A percentile compares a stretch with the other conserved stretches of the same genome.
These are phyloP conservation scores for Phyllostachys edulis DNA, from an alignment of 176 grass and related monocot species.

Conservation along the genomic window DNA sequence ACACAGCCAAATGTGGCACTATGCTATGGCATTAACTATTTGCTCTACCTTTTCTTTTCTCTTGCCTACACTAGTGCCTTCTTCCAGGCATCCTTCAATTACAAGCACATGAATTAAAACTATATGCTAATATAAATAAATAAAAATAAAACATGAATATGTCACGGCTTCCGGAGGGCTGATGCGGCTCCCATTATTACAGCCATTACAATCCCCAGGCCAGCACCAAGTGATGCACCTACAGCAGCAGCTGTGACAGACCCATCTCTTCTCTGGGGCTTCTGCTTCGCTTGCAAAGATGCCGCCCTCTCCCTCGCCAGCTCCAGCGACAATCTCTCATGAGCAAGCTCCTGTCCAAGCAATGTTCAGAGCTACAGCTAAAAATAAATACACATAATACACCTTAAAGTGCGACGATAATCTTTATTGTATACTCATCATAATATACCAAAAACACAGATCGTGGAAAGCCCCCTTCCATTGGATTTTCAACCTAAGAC, in stretches of 20 bases:
- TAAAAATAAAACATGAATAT: not conserved
- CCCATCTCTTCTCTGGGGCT: conserved; percentile 54
- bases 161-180: conserved; percentile 77
- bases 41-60: not conserved
- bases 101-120: not conserved
- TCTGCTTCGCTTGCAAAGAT: conserved; percentile 44
- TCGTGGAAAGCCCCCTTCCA: not conserved
- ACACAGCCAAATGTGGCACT: conserved; percentile 24
- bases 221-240: conserved; percentile 84
- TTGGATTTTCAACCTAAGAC: not conserved
- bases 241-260: conserved; percentile 83
- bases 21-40: not conserved
- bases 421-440: not conserved
- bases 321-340: conserved; percentile 62
- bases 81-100: conserved; percentile 3
- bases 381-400: not conserved
- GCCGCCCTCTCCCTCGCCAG: conserved; percentile 54
- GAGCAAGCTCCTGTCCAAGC: conserved; percentile 58
- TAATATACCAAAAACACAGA: not conserved
- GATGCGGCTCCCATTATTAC: conserved; percentile 96
- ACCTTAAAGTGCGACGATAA: not conserved
- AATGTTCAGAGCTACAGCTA: conserved; percentile 10
- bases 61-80: not conserved
- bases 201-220: conserved; percentile 87
- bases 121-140: conserved; percentile 5